phyloP scores from a whole-genome alignment of 192 early-diverging fungal species.

The Umbelopsis sp. region DNA sequence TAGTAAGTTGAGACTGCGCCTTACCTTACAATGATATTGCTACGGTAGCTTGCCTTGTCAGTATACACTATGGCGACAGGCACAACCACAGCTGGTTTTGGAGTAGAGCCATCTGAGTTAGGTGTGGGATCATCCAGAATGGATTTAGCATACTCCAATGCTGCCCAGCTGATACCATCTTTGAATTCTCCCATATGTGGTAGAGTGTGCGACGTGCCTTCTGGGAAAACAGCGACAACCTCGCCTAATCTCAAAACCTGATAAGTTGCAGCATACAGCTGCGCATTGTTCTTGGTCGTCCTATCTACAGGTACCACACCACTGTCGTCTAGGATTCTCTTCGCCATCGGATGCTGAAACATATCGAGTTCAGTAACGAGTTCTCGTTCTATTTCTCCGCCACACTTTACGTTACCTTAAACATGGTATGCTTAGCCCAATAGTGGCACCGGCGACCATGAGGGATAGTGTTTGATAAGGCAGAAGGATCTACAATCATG shows the following conservation, averaged over 20 bases:
- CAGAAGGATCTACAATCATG: conserved; percentile 54
- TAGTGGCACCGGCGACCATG: conserved; percentile 47
- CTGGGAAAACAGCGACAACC: conserved; percentile 53
- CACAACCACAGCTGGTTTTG: conserved; percentile 32
- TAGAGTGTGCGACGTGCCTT: conserved; percentile 50
- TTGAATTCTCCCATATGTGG: conserved; percentile 43
- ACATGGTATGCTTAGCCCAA: conserved; percentile 57
- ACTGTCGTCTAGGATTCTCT: conserved; percentile 31
- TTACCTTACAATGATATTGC: conserved; percentile 45
- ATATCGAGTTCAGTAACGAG: neutral
- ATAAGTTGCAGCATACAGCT: conserved; percentile 45
- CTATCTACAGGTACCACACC: conserved; percentile 58
- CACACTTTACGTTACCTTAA: conserved; percentile 13
- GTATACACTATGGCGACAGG: conserved; percentile 53
- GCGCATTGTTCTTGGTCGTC: conserved; percentile 49
- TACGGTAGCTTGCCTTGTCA: conserved; percentile 54
- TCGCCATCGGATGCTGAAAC: conserved; percentile 28
- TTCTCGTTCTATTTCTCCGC: neutral
- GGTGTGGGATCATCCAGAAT: conserved; percentile 26
- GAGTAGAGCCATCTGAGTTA: conserved; percentile 24
- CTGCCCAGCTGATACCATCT: conserved; percentile 55
- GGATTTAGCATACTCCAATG: conserved; percentile 48
- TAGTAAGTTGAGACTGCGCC: neutral
- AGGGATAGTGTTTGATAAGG: conserved; percentile 45
- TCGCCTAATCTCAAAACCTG: conserved; percentile 48